Evolutionary conservation across 768 basidiomycete species (phyloP).

Genomic region (Leucosporidium scottii): DNA sequence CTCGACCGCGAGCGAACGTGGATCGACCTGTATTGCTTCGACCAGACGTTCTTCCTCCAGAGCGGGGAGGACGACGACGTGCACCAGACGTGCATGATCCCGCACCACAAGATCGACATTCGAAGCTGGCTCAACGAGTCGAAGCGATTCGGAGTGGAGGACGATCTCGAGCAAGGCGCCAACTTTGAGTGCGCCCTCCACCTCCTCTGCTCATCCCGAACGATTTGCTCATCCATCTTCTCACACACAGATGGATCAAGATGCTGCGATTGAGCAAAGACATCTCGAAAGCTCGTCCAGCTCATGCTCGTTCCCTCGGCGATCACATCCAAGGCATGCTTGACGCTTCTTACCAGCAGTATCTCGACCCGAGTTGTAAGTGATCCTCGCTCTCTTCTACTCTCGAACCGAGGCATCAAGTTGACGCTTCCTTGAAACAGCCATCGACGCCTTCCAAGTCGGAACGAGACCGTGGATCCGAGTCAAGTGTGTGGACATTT

Average conservation of each 20-base stretch:
- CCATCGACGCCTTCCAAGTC: not conserved
- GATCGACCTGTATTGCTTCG: constrained; percentile 10
- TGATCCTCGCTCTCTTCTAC: too few species aligned
- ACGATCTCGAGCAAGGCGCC: constrained; percentile 23
- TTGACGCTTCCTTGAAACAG: not conserved
- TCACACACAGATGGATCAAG: not conserved
- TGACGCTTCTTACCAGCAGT: constrained; percentile 4
- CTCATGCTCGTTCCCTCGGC: constrained; percentile 4
- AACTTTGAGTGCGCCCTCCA: constrained; percentile 2
- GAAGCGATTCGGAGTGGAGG: constrained; percentile 11
- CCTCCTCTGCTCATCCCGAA: not conserved
- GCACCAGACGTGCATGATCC: constrained; percentile 12
- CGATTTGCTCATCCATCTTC: too few species aligned
- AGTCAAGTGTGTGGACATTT: not conserved
- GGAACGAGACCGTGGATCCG: not conserved
- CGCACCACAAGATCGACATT: constrained; percentile 1
- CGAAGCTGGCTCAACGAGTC: constrained; percentile 14
- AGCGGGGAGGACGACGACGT: constrained; percentile 4
- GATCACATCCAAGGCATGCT: constrained; percentile 12
- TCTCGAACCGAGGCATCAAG: too few species aligned
- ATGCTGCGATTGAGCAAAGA: constrained; percentile 6
- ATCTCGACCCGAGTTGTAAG: constrained; percentile 7
- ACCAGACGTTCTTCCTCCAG: constrained; percentile 5
- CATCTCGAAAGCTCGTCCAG: constrained; percentile 1
- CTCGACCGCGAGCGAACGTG: constrained; percentile 23